Percentiles rank a stretch among this genome's conserved stretches.
phyloP scores from a whole-genome alignment of 2,329 filamentous ascomycete species.

The Xylaria sp. region DNA sequence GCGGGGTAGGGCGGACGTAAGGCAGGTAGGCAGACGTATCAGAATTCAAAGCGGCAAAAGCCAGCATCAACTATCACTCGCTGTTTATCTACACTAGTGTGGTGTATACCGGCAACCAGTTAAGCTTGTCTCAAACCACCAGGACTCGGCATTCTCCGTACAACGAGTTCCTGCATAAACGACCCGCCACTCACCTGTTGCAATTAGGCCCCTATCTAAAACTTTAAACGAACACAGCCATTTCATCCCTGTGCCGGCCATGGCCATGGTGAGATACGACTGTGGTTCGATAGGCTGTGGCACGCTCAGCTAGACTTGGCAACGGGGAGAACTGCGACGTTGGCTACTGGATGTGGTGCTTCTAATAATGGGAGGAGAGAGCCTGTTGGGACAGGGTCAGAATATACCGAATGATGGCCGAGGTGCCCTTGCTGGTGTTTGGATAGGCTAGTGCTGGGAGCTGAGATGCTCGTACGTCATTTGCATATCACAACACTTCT shows the following conservation, averaged over 20 bases:
- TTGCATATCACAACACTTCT: neutral
- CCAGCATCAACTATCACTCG: too few species aligned
- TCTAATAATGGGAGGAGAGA: slow-evolving; percentile 7
- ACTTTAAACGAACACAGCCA: neutral
- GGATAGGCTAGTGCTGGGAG: neutral
- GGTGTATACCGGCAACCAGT: too few species aligned
- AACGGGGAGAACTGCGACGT: slow-evolving; percentile 4
- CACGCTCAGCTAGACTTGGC: slow-evolving; percentile 13
- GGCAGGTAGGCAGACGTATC: too few species aligned
- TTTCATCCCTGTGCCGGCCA: neutral
- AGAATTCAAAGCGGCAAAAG: too few species aligned
- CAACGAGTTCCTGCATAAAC: slow-evolving; percentile 14
- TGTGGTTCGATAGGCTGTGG: neutral
- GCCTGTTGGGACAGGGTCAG: slow-evolving; percentile 6
- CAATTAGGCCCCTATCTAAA: neutral
- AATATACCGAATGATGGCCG: slow-evolving; percentile 12
- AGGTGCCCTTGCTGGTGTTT: neutral
- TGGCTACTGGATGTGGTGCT: neutral
- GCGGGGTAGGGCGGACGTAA: too few species aligned
- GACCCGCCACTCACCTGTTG: neutral
- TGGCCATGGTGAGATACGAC: neutral
- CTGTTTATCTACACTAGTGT: too few species aligned
- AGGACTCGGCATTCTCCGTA: neutral
- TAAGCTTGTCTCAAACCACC: too few species aligned
- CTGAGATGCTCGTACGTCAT: slow-evolving; percentile 3